A percentile compares a stretch with the other conserved stretches of the same genome.
Evolutionary conservation across 164 flowering plant species (phyloP).

Genomic region (Tetrastigma voinierianum): DNA sequence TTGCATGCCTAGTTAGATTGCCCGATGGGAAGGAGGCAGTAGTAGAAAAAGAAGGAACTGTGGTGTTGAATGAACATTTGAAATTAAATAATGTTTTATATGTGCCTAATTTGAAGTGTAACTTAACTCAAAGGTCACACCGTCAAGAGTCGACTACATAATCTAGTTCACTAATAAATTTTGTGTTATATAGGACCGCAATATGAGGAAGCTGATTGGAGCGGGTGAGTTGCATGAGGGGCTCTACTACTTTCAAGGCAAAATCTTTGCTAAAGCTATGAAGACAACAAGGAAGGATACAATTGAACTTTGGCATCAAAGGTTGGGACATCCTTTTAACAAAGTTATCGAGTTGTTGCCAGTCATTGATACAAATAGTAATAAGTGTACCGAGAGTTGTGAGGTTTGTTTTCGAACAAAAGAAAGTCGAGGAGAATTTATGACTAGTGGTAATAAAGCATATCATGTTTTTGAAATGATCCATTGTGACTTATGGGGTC

Average conservation of each 20-base stretch:
- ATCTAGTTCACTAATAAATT: conserved; percentile 1
- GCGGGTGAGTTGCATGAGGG: conserved; percentile 9
- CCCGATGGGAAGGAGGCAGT: background rate
- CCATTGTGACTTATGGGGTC: background rate
- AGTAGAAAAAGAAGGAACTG: background rate
- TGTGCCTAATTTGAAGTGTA: conserved; percentile 9
- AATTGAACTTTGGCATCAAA: background rate
- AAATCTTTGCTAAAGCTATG: background rate
- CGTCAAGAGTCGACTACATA: background rate
- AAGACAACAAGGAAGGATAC: background rate
- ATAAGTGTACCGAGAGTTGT: background rate
- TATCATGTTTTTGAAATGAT: conserved; percentile 4
- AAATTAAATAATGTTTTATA: conserved; percentile 2
- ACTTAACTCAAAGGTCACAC: conserved; percentile 11
- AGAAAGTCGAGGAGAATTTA: background rate
- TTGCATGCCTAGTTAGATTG: background rate
- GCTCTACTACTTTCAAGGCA: background rate
- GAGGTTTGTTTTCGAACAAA: conserved; percentile 13
- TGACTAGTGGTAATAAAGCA: conserved; percentile 7
- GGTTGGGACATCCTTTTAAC: background rate
- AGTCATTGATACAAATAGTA: background rate
- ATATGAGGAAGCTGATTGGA: conserved; percentile 18
- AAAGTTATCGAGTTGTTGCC: background rate
- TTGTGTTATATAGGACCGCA: conserved; percentile 17
- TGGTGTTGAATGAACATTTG: background rate